Evolutionary conservation across 345 rosid genomes (phyloP), one percentile per base, ranked within the genome.

Genomic region (Populus nigra): DNA sequence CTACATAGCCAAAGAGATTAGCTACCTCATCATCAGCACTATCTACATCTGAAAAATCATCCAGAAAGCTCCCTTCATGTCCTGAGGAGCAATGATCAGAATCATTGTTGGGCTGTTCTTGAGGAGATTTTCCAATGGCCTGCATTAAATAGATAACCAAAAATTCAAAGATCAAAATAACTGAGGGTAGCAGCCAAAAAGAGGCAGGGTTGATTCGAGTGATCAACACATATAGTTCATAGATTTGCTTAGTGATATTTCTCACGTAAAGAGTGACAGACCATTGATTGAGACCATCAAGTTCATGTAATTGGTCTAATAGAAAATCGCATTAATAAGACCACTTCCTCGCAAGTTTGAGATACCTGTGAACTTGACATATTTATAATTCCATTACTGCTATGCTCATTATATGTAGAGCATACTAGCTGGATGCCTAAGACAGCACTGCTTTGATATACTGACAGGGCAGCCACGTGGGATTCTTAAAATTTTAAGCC

Each of bases 21-120:
- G 49, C 70, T 86, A 94, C 99, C 96, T 91, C 98, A 25, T 68
- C 78, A 55, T 86, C 98, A 47, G 85, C 90, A 79, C 83, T 68
- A 72, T 88, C 86, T 7, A 78, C 3, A 85, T 89, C 88, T 5
- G 90, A 84, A 84, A 85, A 85, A 35, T 85, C 92, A 29, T 88
- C 86, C 29, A 83, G 65, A 79, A 86, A 80, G 82, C 82, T 85
- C 68, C 83, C 90, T 25, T 88, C 90, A 69, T 70, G 81, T 33
- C 87, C 94, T 10, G 90, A 85, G 68, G 88, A 86, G 83, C 47
- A 81, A 15, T 80, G 73, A 82, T 87, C 90, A 55, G 83, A 83
- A 73, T 77, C 89, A 55, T 68, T 70, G 78, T 41, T 59, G 18
- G 73, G 80, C 81, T 83, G 84, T 38, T 74, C 85, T 16, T 69